phyloP scores from a whole-genome alignment of 2,329 filamentous ascomycete genomes.

The Aspergillus sp. region DNA sequence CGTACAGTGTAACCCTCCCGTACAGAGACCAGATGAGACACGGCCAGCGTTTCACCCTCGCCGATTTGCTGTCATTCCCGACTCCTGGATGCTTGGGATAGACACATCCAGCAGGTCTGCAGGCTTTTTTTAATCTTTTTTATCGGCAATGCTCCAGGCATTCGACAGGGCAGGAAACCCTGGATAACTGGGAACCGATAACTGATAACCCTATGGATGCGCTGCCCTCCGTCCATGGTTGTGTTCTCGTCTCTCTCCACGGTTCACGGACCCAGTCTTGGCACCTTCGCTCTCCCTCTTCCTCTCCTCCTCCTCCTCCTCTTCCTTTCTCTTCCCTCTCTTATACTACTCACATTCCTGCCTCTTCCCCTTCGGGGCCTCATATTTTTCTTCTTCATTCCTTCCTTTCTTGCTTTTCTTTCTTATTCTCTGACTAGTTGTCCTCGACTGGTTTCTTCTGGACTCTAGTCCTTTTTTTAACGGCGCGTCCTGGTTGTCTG shows the following conservation, averaged over 20 bases:
- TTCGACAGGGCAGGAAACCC: no score
- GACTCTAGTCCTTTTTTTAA: conserved; percentile 2
- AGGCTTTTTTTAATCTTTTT: no score
- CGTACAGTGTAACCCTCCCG: no score
- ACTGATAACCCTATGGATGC: no score
- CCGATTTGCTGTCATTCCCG: not conserved
- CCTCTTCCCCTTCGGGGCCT: conserved; percentile 7
- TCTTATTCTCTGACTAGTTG: conserved; percentile 5
- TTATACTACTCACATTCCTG: conserved; percentile 12
- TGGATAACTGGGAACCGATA: no score
- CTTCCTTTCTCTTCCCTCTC: conserved; percentile 8
- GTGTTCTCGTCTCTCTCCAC: no score
- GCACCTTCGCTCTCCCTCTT: conserved; percentile 3
- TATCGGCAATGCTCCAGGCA: no score
- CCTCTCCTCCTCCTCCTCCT: conserved; percentile 2
- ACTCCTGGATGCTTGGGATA: not conserved
- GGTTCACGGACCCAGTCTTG: not conserved
- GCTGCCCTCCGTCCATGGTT: no score
- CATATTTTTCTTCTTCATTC: conserved; percentile 15
- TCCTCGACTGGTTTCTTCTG: conserved; percentile 10
- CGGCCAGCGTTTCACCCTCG: not conserved
- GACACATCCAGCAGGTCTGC: not conserved
- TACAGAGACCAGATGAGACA: not conserved
- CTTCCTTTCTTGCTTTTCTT: conserved; percentile 17
- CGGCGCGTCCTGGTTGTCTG: conserved; percentile 32